These are phyloP conservation scores for Anisodus acutangulus DNA, from an alignment of 257 asterid genomes.

Conservation along the genomic window DNA sequence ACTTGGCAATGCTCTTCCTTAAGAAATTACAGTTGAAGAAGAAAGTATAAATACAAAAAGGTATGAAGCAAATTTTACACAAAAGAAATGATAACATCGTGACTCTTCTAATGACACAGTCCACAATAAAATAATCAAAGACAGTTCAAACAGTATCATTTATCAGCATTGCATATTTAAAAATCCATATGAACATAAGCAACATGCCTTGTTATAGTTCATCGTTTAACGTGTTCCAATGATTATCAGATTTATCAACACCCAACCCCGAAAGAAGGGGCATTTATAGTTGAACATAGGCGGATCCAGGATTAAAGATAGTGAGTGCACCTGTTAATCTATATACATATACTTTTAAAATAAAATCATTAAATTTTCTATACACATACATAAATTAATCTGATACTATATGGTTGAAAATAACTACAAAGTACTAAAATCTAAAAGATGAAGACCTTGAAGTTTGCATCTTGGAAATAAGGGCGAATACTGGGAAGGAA, in stretches of 20 bases:
- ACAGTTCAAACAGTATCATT: neutral
- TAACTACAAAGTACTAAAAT: neutral
- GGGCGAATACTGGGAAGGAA: slow-evolving; percentile 43
- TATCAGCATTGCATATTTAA: neutral
- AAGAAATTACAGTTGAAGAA: slow-evolving; percentile 3
- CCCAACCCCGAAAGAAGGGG: neutral
- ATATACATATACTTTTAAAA: no score
- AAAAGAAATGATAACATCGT: neutral
- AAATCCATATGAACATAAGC: neutral
- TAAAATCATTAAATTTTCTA: neutral
- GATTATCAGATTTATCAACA: neutral
- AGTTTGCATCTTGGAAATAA: slow-evolving; percentile 50
- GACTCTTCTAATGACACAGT: neutral
- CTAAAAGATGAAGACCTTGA: slow-evolving; percentile 47
- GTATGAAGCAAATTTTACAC: neutral
- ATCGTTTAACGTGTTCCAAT: no score
- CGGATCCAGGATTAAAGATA: no score
- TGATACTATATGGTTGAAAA: neutral
- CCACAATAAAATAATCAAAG: neutral
- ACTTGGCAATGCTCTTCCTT: slow-evolving; percentile 65
- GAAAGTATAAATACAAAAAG: neutral
- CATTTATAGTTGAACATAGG: no score
- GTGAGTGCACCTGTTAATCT: no score
- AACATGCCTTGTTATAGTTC: neutral
- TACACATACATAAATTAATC: neutral